Base-by-base conservation (phyloP, 768 basidiomycete species). In the Sutorius australiensis region DNA sequence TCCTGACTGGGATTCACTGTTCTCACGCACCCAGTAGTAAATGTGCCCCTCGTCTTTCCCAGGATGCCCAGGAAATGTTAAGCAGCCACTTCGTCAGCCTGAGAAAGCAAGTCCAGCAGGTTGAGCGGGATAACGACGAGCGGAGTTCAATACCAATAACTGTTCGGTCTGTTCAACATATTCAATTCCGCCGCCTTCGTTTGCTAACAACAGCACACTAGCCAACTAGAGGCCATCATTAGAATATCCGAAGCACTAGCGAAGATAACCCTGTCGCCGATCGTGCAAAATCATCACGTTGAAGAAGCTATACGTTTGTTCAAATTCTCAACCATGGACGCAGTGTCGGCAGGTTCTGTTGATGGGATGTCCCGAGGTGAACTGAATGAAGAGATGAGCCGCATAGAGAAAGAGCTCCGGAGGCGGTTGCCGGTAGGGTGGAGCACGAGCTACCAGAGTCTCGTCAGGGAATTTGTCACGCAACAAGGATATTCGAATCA, bases 241-340 rank as follows among this genome's bases (percentile, higher is more conserved):
- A 94, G 97, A 33, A 98, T 98, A 67, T 98, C 97, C 2, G 97
- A 99, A 68, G 88, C 95, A 3, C 77, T 98, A 17, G 95, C 95
- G 12, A 99, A 98, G 66, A 81, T 98, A 72, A 93, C 93, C 3
- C 77, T 99, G 14, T 87, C 89, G 0, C 78, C 92, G 0, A 79
- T 85, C 3, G 97, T 98, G 3, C 84, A 87, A 62, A 87, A 87
- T 44, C 87, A 95, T 66, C 95, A 99, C 61, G 95, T 98, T 21
- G 95, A 98, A 70, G 97, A 99, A 70, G 91, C 97, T 6, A 98
- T 98, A 61, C 88, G 97, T 10, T 72, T 99, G 38, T 99, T 99
- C 85, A 98, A 95, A 66, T 95, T 86, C 73, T 98, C 95, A 9
- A 98, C 97, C 3, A 98, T 99, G 95, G 94, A 98, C 67, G 97